A percentile compares a stretch with the other conserved stretches of the same genome.
phyloP scores from a whole-genome alignment of 495 filamentous ascomycete genomes.

The Tuber microsphaerosporum region DNA sequence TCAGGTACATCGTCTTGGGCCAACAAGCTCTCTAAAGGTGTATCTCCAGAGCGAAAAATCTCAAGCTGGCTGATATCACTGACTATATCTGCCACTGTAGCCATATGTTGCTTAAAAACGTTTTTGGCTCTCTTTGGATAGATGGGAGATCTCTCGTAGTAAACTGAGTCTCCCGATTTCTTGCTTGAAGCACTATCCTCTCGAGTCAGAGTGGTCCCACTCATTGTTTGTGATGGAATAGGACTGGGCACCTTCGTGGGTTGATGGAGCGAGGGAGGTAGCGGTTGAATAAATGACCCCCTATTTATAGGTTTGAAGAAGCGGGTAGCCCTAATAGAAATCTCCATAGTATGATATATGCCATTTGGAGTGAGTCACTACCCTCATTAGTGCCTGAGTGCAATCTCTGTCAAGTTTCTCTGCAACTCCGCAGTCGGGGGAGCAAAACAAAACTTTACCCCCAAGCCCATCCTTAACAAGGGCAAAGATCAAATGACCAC shows the following conservation, averaged over 20 bases:
- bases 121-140: neutral
- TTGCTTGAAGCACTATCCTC: neutral
- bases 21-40: neutral
- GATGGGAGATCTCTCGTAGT: neutral
- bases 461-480: too few relatives aligned
- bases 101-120: neutral
- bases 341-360: too few relatives aligned
- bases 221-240: neutral
- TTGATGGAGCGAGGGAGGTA: neutral
- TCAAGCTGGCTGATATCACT: neutral
- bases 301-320: too few relatives aligned
- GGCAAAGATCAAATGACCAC: too few relatives aligned
- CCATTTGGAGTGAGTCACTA: too few relatives aligned
- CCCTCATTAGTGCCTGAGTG: too few relatives aligned
- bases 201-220: accelerated
- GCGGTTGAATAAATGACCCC: neutral
- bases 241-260: neutral
- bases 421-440: too few relatives aligned
- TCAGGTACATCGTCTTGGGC: neutral
- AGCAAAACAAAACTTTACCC: too few relatives aligned
- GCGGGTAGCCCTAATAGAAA: too few relatives aligned
- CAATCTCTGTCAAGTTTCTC: too few relatives aligned
- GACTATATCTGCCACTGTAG: neutral
- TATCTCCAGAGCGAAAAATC: neutral
- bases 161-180: neutral